Evolutionary conservation across 2,329 filamentous ascomycete species (phyloP), one percentile per base, ranked within the genome.

Genomic region (Colletotrichum phormii): DNA sequence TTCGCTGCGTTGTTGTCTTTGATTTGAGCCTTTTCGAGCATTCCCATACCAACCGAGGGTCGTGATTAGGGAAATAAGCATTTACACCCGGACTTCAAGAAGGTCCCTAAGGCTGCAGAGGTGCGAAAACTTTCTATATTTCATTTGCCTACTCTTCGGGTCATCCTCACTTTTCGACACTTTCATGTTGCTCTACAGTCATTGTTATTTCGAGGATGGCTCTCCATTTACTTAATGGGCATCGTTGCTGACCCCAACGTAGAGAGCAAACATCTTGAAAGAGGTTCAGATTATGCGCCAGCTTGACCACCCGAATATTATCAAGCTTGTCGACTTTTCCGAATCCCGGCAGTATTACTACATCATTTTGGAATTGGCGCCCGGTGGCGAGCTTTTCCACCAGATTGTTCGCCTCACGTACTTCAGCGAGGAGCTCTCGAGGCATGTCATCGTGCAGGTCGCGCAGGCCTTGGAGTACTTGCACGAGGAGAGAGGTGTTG

Each of bases 261-360:
- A 99, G 97, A 90, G 97, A 85, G 94, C 96, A 75, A 99, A 98
- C 80, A 98, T 99, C 76, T 86, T 99, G 74, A 99, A 99, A 85
- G 97, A 99, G 83, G 97, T 99, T 15, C 94, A 98, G 79, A 99
- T 99, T 77, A 99, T 99, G 96, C 94, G 95, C 75, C 94, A 97
- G 79, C 88, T 99, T 60, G 95, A 98, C 76, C 97, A 99, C 77
- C 95, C 96, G 74, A 98, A 98, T 81, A 97, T 99, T 74, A 91
- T 98, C 82, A 96, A 95, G 81, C 90, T 99, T 71, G 89, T 98
- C 78, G 95, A 98, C 79, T 98, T 98, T 80, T 93, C 93, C 75
- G 97, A 99, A 83, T 97, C 95, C 1, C 89, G 90, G 71, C 95
- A 98, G 82, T 98, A 98, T 82, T 98, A 98, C 84, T 99, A 97